Evolutionary conservation across 2,329 filamentous ascomycete species (phyloP).

Genomic region (Fusarium torulosum): DNA sequence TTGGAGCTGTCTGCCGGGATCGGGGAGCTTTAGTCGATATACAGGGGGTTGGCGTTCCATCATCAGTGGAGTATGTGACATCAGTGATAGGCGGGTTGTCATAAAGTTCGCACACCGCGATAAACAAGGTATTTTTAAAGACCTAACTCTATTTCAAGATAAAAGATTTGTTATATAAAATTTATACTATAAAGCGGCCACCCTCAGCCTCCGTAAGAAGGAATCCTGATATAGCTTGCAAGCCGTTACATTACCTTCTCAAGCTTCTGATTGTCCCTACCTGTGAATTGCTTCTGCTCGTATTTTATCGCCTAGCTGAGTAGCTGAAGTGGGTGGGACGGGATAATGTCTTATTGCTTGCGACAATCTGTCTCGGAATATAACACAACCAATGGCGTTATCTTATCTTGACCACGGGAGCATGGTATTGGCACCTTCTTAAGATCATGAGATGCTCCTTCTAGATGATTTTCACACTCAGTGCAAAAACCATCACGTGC

Average conservation of each 20-base stretch:
- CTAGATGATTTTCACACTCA: constrained; percentile 3
- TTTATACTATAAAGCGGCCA: not conserved
- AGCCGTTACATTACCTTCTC: no score
- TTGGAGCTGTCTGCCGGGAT: constrained; percentile 20
- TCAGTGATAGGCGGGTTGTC: constrained; percentile 13
- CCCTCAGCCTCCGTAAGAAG: no score
- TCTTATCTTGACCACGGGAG: constrained; percentile 30
- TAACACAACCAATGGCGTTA: constrained; percentile 28
- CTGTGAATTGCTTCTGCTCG: not conserved
- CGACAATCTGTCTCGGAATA: constrained; percentile 4
- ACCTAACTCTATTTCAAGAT: not conserved
- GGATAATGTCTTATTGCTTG: constrained; percentile 23
- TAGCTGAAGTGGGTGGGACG: constrained; percentile 21
- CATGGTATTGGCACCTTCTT: constrained; percentile 22
- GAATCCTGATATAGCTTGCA: no score
- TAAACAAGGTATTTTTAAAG: not conserved
- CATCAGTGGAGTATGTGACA: constrained; percentile 35
- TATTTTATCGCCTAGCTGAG: not conserved
- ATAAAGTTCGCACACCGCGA: not conserved
- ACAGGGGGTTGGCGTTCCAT: constrained; percentile 22
- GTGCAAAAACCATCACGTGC: not conserved
- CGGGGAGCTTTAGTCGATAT: constrained; percentile 18
- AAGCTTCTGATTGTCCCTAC: no score
- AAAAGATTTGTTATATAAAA: not conserved
- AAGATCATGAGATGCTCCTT: constrained; percentile 36